A percentile compares a stretch with the other conserved stretches of the same genome.
These are phyloP conservation scores for Cenococcum geophilum DNA, from an alignment of 495 filamentous ascomycete species.

Conservation along the genomic window DNA sequence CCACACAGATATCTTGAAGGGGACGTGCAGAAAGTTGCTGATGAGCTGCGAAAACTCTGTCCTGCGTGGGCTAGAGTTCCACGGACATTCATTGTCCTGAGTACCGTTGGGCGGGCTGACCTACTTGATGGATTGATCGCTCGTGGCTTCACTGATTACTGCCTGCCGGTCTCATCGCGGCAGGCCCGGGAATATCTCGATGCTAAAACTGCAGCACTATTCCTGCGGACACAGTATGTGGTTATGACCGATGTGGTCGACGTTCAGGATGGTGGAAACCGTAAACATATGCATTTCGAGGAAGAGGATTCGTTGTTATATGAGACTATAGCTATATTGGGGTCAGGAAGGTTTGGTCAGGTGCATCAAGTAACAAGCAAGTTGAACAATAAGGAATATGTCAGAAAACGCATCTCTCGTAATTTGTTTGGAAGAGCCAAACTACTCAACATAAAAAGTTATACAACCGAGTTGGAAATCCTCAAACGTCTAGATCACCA, in stretches of 20 bases:
- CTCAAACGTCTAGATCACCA: slow-evolving; percentile 4
- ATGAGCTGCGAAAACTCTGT: too few species aligned
- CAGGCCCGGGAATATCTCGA: not conserved
- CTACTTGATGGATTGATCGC: too few species aligned
- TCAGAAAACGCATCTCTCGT: not conserved
- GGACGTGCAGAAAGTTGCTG: too few species aligned
- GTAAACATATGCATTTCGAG: not conserved
- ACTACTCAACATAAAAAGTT: not conserved
- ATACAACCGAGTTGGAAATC: not conserved
- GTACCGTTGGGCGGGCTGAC: too few species aligned
- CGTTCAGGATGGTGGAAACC: not conserved
- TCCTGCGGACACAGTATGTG: not conserved
- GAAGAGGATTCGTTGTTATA: not conserved
- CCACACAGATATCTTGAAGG: too few species aligned
- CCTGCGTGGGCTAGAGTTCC: too few species aligned
- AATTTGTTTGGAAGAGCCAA: not conserved
- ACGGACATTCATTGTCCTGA: too few species aligned
- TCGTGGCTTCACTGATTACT: too few species aligned
- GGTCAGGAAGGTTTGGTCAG: not conserved
- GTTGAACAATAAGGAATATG: not conserved
- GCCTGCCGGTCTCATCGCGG: too few species aligned
- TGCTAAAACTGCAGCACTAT: not conserved
- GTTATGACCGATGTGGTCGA: not conserved
- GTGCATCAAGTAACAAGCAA: not conserved
- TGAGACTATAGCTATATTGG: not conserved